Evolutionary conservation across 129 eudicot genomes (phyloP).

Genomic region (Mikania micrantha): DNA sequence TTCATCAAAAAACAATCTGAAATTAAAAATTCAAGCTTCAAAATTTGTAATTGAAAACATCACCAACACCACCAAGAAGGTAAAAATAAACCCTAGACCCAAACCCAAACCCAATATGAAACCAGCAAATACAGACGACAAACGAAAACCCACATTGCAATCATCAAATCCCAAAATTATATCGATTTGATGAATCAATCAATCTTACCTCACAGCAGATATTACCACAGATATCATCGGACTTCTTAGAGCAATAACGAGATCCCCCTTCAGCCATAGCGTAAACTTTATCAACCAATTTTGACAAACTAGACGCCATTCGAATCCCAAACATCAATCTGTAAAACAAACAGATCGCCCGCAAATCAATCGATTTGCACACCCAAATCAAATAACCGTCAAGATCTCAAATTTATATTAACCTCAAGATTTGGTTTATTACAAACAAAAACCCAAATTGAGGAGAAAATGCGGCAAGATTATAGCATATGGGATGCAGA

Average conservation of each 20-base stretch:
- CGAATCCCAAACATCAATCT: not conserved
- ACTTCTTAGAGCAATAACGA: slow-evolving; percentile 3
- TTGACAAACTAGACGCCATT: not conserved
- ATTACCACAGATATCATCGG: not conserved
- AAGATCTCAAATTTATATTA: too few relatives aligned
- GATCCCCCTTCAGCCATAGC: slow-evolving; percentile 4
- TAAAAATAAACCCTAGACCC: not conserved
- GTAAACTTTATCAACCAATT: not conserved
- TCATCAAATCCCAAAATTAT: not conserved
- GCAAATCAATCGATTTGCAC: not conserved
- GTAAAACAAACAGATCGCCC: not conserved
- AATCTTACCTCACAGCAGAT: not conserved
- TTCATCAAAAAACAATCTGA: not conserved
- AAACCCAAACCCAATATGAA: not conserved
- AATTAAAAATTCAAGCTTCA: not conserved
- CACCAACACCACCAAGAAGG: too few relatives aligned
- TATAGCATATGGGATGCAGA: slow-evolving; percentile 1
- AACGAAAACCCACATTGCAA: not conserved
- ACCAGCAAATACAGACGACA: not conserved
- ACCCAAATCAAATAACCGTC: not conserved
- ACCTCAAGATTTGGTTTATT: not conserved
- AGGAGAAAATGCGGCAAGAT: not conserved
- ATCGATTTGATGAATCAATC: not conserved
- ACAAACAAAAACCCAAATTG: not conserved
- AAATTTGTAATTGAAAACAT: not conserved